These are phyloP conservation scores for Sclerotinia minor DNA, from an alignment of 2,329 filamentous ascomycete species.

Conservation along the genomic window DNA sequence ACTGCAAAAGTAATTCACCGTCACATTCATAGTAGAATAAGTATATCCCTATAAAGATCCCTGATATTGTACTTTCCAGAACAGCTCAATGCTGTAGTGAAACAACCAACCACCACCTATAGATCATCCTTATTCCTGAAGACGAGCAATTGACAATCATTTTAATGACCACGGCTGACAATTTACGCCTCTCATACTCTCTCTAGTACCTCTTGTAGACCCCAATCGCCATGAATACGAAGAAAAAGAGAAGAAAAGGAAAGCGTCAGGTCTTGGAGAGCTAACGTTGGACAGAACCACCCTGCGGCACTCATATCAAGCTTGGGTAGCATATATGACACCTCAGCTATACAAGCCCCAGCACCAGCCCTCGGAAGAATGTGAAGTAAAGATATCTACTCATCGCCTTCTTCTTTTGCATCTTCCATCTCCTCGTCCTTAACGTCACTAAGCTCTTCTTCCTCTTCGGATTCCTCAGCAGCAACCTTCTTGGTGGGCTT, in stretches of 20 bases:
- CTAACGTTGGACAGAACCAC: conserved; percentile 13
- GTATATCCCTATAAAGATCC: neutral
- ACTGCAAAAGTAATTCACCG: neutral
- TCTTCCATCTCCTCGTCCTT: conserved; percentile 17
- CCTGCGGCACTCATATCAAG: neutral
- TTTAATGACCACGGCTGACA: conserved; percentile 14
- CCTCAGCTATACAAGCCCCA: neutral
- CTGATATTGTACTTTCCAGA: conserved; percentile 2
- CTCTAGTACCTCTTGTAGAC: neutral
- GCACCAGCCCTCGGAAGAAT: neutral
- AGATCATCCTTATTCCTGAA: neutral
- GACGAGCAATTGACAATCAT: neutral
- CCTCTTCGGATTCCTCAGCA: neutral
- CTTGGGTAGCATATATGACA: neutral
- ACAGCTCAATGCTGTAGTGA: neutral
- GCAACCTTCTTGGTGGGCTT: conserved; percentile 27
- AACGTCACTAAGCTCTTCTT: conserved; percentile 16
- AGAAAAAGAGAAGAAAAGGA: neutral
- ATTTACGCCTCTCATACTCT: neutral
- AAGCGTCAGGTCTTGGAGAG: neutral
- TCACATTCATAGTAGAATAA: neutral
- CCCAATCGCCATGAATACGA: neutral
- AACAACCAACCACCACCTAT: conserved; percentile 1
- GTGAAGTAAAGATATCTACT: neutral
- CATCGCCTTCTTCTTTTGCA: neutral